These are phyloP conservation scores for Plasmodium ovale DNA, from an alignment of 169 alveolate genomes.

Conservation along the genomic window DNA sequence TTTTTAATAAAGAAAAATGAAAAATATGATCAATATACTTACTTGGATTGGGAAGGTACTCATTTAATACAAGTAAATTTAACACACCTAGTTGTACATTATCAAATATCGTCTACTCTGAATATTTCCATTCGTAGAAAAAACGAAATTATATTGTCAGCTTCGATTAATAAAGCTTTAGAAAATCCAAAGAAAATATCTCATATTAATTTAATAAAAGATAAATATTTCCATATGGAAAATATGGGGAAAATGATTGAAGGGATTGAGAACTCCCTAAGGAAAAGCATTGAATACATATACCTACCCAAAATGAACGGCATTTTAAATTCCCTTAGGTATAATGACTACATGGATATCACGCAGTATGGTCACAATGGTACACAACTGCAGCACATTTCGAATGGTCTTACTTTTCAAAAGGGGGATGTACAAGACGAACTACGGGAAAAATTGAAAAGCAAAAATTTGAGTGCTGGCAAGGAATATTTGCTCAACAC, in stretches of 20 bases:
- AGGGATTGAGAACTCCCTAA: conserved; percentile 47
- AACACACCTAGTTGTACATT: conserved; percentile 15
- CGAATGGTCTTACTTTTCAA: neutral
- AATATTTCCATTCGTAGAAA: conserved; percentile 31
- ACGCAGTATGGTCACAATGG: neutral
- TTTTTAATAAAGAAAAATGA: conserved; percentile 64
- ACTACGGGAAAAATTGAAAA: conserved; percentile 16
- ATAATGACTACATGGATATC: conserved; percentile 3
- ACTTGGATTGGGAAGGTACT: conserved; percentile 56
- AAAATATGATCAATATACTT: conserved; percentile 2
- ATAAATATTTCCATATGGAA: conserved; percentile 51
- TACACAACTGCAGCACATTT: conserved; percentile 6
- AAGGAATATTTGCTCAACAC: conserved; percentile 28
- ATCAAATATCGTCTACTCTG: conserved; percentile 55
- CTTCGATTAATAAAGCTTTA: conserved; percentile 58
- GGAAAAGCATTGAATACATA: conserved; percentile 71
- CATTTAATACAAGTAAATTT: conserved; percentile 69
- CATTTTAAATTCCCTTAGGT: conserved; percentile 34
- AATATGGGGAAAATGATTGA: conserved; percentile 69
- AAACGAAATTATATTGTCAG: conserved; percentile 46
- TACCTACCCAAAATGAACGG: conserved; percentile 38
- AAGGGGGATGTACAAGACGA: conserved; percentile 43
- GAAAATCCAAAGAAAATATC: conserved; percentile 54
- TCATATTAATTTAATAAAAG: conserved; percentile 44
- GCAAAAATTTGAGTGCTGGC: neutral